Evolutionary conservation across 2,329 filamentous ascomycete genomes (phyloP).

Genomic region (Diaporthe sp.): DNA sequence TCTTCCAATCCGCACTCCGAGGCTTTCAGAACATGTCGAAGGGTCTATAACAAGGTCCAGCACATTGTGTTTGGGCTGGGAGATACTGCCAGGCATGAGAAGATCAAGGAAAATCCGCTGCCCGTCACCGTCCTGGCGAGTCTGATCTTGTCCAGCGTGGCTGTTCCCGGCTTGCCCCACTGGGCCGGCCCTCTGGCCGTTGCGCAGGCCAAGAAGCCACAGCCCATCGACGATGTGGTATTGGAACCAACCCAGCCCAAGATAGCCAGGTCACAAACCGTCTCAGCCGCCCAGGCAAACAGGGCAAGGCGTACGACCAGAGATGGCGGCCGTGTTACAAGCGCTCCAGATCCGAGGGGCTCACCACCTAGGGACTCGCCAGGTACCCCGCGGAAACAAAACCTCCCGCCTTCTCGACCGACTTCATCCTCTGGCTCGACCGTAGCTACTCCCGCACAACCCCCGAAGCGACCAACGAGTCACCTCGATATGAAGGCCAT

Average conservation of each 20-base stretch:
- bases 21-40: slow-evolving; percentile 84
- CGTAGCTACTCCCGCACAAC: slow-evolving; percentile 51
- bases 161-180: slow-evolving; percentile 79
- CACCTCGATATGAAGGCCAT: slow-evolving; percentile 66
- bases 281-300: slow-evolving; percentile 61
- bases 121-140: slow-evolving; percentile 86
- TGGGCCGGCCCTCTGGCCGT: slow-evolving; percentile 86
- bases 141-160: slow-evolving; percentile 83
- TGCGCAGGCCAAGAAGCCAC: slow-evolving; percentile 83
- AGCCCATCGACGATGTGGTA: slow-evolving; percentile 72
- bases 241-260: slow-evolving; percentile 65
- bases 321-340: slow-evolving; percentile 61
- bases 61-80: slow-evolving; percentile 86
- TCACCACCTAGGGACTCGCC: slow-evolving; percentile 35
- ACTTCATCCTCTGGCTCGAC: slow-evolving; percentile 43
- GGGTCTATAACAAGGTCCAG: slow-evolving; percentile 91
- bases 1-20: slow-evolving; percentile 80
- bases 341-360: slow-evolving; percentile 57
- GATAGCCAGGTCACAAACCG: slow-evolving; percentile 74
- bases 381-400: slow-evolving; percentile 42
- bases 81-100: slow-evolving; percentile 77
- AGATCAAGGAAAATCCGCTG: slow-evolving; percentile 85
- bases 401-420: slow-evolving; percentile 44
- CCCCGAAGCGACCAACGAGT: slow-evolving; percentile 57
- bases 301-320: slow-evolving; percentile 61